Percentiles rank a stretch among this genome's conserved stretches.
These are phyloP conservation scores for Russula abietina DNA, from an alignment of 768 basidiomycete genomes.

Conservation along the genomic window DNA sequence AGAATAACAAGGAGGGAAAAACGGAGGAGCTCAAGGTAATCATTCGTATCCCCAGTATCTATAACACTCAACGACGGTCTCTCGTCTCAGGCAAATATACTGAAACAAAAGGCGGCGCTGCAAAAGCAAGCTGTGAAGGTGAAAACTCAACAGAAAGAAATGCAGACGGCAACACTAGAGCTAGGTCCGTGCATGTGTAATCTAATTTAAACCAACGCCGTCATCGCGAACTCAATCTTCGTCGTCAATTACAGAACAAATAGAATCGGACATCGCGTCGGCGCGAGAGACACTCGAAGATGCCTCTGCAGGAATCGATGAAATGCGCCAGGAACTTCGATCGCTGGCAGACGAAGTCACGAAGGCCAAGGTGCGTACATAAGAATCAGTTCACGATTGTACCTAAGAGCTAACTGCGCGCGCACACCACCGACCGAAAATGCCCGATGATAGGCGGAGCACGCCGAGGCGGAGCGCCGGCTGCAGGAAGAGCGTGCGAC, in stretches of 20 bases:
- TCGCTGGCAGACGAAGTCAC: constrained; percentile 7
- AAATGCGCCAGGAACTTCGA: constrained; percentile 18
- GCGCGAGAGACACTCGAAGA: constrained; percentile 11
- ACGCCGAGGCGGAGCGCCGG: constrained; percentile 60
- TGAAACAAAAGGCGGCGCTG: constrained; percentile 70
- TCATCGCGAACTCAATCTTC: background rate
- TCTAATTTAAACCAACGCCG: background rate
- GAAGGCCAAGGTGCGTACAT: constrained; percentile 3
- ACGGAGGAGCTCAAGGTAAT: constrained; percentile 84
- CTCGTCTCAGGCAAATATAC: constrained; percentile 59
- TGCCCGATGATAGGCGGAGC: constrained; percentile 39
- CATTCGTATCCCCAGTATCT: background rate
- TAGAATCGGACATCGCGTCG: constrained; percentile 59
- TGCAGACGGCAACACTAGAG: constrained; percentile 82
- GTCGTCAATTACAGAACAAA: constrained; percentile 52
- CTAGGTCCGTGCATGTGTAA: constrained; percentile 50
- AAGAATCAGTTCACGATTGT: no score
- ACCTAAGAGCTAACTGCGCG: background rate
- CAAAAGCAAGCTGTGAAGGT: constrained; percentile 76
- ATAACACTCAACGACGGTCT: background rate
- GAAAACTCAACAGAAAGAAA: constrained; percentile 84
- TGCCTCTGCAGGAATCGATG: constrained; percentile 11
- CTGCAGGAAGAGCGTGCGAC: constrained; percentile 84
- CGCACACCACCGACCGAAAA: background rate
- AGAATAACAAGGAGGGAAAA: constrained; percentile 97